Base-by-base conservation (phyloP, 768 basidiomycete species). In the Boletus rubroflammeus region DNA sequence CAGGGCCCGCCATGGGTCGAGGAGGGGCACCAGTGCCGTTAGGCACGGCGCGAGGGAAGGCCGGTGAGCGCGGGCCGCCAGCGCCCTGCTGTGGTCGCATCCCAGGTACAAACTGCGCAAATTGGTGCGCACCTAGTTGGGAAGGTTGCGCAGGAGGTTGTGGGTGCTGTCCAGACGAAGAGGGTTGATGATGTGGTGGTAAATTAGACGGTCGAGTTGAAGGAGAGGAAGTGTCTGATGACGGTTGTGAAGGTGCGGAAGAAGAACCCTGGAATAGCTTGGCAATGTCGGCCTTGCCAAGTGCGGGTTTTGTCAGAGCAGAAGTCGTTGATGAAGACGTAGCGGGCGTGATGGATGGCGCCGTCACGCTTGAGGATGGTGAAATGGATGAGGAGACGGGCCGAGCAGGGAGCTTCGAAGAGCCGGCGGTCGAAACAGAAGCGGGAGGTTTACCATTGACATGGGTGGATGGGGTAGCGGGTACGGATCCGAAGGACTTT, bases 401-500 rank as follows among this genome's bases (percentile, higher is more conserved):
- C 31, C 70, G 65, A 63, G 67, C 54, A 61, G 61, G 50, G 53
- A 70, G 56, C 57, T 67, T 67, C 54, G 73, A 70, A 39, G 76
- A 67, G 47, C 76, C 67, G 39, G 76, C 62, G 39, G 75, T 62
- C 39, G 77, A 68, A 44, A 77, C 67, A 32, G 78, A 77, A 58
- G 80, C 74, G 45, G 78, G 73, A 21, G 76, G 62, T 71, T 86
- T 87, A 53, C 85, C 85, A 71, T 88, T 88, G 56, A 81, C 73
- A 68, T 84, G 79, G 55, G 76, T 53, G 13, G 69, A 56, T 29
- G 65, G 76, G 29, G 76, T 77, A 50, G 67, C 84, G 41, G 84
- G 83, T 36, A 93, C 82, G 25, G 87, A 78, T 65, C 92, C 91
- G 73, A 94, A 94, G 41, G 88, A 82, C 72, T 86, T 91, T 62